Conservation (phyloP, 2,329 filamentous ascomycete species). For the Diplodia corticola region DNA sequence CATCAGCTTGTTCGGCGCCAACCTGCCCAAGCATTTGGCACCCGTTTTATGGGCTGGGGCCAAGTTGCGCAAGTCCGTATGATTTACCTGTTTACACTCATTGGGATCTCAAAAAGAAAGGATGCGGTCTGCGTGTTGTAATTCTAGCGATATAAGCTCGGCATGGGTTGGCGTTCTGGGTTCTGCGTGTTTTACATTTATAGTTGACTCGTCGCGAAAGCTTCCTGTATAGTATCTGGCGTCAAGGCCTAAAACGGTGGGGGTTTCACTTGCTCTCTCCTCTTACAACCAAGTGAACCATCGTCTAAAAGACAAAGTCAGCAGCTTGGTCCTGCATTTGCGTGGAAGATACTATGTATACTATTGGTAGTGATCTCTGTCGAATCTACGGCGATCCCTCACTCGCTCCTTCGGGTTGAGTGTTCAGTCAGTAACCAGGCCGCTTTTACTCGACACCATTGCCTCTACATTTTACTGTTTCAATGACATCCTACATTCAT, state of each 20-base stretch:
- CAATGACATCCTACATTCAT: not conserved
- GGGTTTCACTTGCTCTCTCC: not conserved
- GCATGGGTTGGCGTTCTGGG: constrained; percentile 7
- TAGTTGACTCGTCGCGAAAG: not conserved
- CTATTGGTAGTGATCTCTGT: too few species aligned
- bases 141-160: constrained; percentile 11
- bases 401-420: too few species aligned
- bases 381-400: too few species aligned
- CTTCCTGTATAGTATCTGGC: not conserved
- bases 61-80: constrained; percentile 44
- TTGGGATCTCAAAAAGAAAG: not conserved
- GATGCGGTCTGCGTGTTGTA: not conserved
- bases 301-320: too few species aligned
- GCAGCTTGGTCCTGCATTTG: not conserved
- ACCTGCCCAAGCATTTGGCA: constrained; percentile 52
- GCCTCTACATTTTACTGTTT: too few species aligned
- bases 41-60: constrained; percentile 54
- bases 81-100: not conserved
- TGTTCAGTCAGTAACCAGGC: too few species aligned
- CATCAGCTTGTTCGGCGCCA: constrained; percentile 52
- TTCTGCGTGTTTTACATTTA: not conserved
- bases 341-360: too few species aligned
- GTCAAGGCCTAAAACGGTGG: not conserved
- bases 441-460: too few species aligned
- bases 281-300: not conserved